phyloP scores from a whole-genome alignment of 2,329 filamentous ascomycete species.

The Aaosphaeria arxii region DNA sequence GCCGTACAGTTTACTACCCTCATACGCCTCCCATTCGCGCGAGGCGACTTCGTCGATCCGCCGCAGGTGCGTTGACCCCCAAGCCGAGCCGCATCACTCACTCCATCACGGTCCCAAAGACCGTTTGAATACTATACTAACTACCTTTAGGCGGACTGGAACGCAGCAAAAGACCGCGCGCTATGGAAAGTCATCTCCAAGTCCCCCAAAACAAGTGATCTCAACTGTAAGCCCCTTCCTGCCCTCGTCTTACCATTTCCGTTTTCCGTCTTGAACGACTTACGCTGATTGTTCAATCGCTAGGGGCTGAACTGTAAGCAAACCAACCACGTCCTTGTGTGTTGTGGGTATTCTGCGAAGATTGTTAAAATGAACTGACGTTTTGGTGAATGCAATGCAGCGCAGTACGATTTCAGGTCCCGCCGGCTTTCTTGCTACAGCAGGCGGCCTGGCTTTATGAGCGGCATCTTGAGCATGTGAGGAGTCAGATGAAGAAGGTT shows the following conservation, averaged over 20 bases:
- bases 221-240: constrained; percentile 66
- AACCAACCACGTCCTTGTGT: neutral
- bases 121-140: neutral
- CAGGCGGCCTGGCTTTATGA: constrained; percentile 95
- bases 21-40: constrained; percentile 82
- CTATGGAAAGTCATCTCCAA: constrained; percentile 89
- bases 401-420: constrained; percentile 76
- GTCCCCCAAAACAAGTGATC: constrained; percentile 72
- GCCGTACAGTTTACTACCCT: constrained; percentile 66
- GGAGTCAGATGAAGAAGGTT: constrained; percentile 82
- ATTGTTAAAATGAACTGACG: too few species aligned
- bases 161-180: constrained; percentile 77
- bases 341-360: neutral
- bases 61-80: constrained; percentile 61
- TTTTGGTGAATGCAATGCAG: constrained; percentile 25
- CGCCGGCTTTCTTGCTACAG: constrained; percentile 83
- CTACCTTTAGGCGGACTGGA: constrained; percentile 73
- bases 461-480: constrained; percentile 82
- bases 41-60: constrained; percentile 86
- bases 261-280: neutral
- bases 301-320: constrained; percentile 75
- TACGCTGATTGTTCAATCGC: neutral
- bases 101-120: too few species aligned
- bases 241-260: neutral
- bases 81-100: neutral